Evolutionary conservation across 257 asterid genomes (phyloP).

Genomic region (Petunia secreta): DNA sequence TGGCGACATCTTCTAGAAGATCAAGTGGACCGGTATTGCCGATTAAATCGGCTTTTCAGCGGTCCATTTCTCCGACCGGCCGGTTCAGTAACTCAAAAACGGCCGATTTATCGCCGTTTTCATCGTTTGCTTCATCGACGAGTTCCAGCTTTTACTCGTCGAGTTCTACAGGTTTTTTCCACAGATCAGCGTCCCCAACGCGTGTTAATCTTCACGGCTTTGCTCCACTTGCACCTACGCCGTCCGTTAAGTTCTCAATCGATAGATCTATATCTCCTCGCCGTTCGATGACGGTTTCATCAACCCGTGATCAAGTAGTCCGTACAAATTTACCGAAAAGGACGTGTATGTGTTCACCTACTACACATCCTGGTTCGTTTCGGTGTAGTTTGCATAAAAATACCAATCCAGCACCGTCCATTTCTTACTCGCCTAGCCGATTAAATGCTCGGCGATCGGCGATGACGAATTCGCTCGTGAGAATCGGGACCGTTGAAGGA

Average conservation of each 20-base stretch:
- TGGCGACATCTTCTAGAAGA: conserved; percentile 64
- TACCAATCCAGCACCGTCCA: conserved; percentile 40
- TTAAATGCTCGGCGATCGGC: conserved; percentile 85
- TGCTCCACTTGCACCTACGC: conserved; percentile 56
- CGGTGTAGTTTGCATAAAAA: conserved; percentile 81
- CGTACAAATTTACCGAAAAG: conserved; percentile 55
- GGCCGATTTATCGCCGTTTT: conserved; percentile 37
- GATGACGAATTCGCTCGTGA: conserved; percentile 82
- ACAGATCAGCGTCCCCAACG: conserved; percentile 74
- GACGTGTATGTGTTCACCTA: conserved; percentile 90
- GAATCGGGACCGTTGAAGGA: conserved; percentile 85
- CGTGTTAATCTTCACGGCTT: conserved; percentile 75
- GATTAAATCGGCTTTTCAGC: conserved; percentile 42
- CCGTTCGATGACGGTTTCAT: conserved; percentile 56
- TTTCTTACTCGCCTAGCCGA: conserved; percentile 59
- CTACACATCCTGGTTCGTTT: conserved; percentile 86
- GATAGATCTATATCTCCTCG: conserved; percentile 77
- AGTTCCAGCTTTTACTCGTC: conserved; percentile 52
- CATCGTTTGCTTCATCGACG: conserved; percentile 53
- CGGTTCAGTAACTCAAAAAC: conserved; percentile 38
- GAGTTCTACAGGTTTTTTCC: conserved; percentile 50
- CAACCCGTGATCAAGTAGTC: conserved; percentile 55
- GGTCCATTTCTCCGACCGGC: conserved; percentile 54
- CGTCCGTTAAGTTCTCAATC: conserved; percentile 76
- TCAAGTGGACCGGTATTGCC: conserved; percentile 54